These are phyloP conservation scores for Quercus dentata DNA, from an alignment of 306 rosid species.

Conservation along the genomic window DNA sequence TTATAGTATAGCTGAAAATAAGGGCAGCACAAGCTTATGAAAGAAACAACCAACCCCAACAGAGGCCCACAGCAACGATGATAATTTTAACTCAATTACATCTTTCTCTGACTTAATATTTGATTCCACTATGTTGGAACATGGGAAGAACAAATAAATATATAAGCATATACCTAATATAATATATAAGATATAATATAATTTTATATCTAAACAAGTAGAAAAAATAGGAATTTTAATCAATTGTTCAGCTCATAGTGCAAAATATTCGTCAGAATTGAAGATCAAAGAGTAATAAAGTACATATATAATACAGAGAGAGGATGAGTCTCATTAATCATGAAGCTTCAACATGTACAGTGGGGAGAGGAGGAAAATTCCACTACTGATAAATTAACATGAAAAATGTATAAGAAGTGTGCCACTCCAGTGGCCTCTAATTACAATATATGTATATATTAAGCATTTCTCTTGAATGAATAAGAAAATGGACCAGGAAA, in stretches of 20 bases:
- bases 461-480: not conserved
- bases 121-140: no score
- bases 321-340: not conserved
- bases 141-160: no score
- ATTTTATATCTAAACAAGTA: not conserved
- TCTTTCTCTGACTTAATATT: no score
- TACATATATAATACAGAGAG: not conserved
- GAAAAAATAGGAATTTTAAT: not conserved
- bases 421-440: not conserved
- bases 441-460: not conserved
- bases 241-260: not conserved
- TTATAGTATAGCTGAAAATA: not conserved
- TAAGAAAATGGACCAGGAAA: not conserved
- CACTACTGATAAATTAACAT: not conserved
- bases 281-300: not conserved
- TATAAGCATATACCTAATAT: no score
- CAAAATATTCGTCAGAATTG: not conserved
- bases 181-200: not conserved
- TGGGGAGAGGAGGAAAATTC: not conserved
- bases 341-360: not conserved
- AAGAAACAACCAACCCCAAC: not conserved
- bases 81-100: not conserved
- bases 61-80: not conserved
- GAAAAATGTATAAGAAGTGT: not conserved
- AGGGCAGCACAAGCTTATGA: not conserved